These are phyloP conservation scores for Triticum monococcum DNA, from an alignment of 176 grass and related monocot genomes.

Conservation along the genomic window DNA sequence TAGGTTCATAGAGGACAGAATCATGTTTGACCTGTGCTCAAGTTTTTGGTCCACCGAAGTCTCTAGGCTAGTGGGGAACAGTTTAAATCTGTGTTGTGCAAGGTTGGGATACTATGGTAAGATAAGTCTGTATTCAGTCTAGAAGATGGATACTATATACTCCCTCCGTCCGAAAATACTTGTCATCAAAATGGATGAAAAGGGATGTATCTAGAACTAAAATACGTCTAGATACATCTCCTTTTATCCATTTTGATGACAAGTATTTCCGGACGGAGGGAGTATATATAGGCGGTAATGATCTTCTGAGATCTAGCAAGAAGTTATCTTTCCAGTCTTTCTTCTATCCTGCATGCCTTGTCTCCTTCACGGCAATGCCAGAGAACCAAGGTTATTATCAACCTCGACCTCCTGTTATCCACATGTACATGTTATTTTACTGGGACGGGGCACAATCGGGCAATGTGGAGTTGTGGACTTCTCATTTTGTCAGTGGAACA, in stretches of 20 bases:
- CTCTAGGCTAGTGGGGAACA: neutral
- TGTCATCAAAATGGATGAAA: too few species aligned
- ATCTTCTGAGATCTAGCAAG: neutral
- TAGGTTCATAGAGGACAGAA: neutral
- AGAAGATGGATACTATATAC: neutral
- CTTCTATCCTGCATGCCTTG: neutral
- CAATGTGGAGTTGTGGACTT: neutral
- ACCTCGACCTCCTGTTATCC: neutral
- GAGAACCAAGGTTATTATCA: neutral
- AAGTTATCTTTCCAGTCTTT: neutral
- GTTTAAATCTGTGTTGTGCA: neutral
- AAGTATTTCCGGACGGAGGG: too few species aligned
- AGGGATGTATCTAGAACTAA: too few species aligned
- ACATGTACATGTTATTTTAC: neutral
- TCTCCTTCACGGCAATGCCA: neutral
- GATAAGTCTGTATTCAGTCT: neutral
- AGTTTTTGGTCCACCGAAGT: neutral
- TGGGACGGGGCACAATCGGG: neutral
- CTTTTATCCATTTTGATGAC: too few species aligned
- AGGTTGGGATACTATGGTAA: neutral
- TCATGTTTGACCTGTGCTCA: neutral
- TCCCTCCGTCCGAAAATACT: too few species aligned
- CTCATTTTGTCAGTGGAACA: neutral
- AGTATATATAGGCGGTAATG: neutral
- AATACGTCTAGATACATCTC: too few species aligned